phyloP scores from a whole-genome alignment of 2,329 filamentous ascomycete species.

The Trichophaea hybrida region DNA sequence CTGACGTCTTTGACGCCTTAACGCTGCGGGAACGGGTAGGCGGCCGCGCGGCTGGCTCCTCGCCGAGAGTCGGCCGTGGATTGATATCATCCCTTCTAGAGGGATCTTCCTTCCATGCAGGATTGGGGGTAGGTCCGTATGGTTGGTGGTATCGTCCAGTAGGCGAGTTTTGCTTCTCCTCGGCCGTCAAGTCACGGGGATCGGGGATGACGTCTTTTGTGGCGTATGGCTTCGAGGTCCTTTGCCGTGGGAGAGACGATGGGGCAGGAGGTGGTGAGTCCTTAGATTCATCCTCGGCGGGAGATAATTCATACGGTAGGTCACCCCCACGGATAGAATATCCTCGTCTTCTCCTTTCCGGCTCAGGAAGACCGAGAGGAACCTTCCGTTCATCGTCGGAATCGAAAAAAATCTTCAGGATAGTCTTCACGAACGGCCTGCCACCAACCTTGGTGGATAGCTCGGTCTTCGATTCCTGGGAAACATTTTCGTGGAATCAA shows the following conservation, averaged over 20 bases:
- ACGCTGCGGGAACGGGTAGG: conserved; percentile 1
- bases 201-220: not conserved
- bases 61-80: conserved; percentile 18
- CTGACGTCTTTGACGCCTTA: not conserved
- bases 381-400: conserved; percentile 14
- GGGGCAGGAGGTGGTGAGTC: not conserved
- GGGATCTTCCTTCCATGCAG: not conserved
- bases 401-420: conserved; percentile 3
- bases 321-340: not conserved
- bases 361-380: not conserved
- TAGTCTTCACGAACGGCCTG: not conserved
- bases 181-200: conserved; percentile 1
- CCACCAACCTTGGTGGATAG: conserved; percentile 18
- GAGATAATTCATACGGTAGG: conserved; percentile 1
- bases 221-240: not conserved
- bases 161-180: conserved; percentile 7
- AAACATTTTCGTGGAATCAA: conserved; percentile 19
- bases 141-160: not conserved
- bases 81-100: conserved; percentile 15
- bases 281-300: not conserved
- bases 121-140: not conserved
- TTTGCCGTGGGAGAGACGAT: conserved; percentile 6
- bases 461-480: conserved; percentile 15
- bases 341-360: not conserved
- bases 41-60: conserved; percentile 6